phyloP scores from a whole-genome alignment of 2,329 filamentous ascomycete species.

The Truncatella angustata region DNA sequence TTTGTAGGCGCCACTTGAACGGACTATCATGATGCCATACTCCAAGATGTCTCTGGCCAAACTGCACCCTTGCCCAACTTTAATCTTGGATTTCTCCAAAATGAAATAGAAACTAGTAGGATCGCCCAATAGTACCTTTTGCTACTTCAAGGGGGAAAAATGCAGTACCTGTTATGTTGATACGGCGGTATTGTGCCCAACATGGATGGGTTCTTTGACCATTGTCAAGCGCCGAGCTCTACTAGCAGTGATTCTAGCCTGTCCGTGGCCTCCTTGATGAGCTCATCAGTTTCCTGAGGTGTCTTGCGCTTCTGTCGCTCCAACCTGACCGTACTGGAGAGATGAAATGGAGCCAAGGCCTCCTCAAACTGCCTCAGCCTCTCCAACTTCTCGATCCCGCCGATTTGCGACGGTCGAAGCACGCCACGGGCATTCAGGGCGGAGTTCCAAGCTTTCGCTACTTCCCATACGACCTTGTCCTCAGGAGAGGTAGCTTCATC shows the following conservation, averaged over 20 bases:
- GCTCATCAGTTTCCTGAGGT: not conserved
- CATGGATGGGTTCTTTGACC: too few species aligned
- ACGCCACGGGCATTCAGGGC: not conserved
- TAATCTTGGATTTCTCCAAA: too few species aligned
- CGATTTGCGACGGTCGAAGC: not conserved
- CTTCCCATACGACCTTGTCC: not conserved
- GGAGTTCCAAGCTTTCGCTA: slow-evolving; percentile 3
- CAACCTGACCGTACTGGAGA: not conserved
- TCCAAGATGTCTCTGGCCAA: too few species aligned
- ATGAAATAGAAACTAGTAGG: too few species aligned
- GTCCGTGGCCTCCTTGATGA: not conserved
- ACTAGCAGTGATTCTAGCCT: not conserved
- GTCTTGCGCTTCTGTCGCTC: not conserved
- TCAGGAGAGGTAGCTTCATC: not conserved
- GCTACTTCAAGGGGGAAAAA: too few species aligned
- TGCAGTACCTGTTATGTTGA: too few species aligned
- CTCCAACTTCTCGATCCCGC: not conserved
- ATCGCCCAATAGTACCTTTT: too few species aligned
- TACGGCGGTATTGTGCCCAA: too few species aligned
- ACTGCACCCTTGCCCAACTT: too few species aligned
- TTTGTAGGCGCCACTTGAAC: too few species aligned
- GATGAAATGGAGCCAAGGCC: slow-evolving; percentile 2
- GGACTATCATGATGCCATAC: too few species aligned
- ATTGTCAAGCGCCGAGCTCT: not conserved
- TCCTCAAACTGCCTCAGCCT: slow-evolving; percentile 2